Conservation (phyloP, 352 stramenopile species). For the Sclerospora graminicola region DNA sequence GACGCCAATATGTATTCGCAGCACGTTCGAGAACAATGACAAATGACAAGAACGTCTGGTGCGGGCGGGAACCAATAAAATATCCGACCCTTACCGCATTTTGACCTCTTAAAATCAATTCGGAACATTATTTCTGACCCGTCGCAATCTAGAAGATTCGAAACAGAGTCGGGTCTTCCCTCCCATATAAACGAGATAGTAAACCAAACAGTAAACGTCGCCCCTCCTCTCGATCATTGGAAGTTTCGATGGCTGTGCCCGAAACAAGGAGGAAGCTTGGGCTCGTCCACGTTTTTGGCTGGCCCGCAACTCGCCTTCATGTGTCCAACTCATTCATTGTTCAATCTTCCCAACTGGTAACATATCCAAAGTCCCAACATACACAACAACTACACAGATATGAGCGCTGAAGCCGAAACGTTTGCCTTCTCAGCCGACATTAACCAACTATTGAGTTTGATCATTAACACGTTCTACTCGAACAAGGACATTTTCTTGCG, state of each 20-base stretch:
- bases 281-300: slow-evolving; percentile 20
- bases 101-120: slow-evolving; percentile 9
- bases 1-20: no score
- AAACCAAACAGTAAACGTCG: slow-evolving; percentile 9
- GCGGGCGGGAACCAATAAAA: no score
- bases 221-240: slow-evolving; percentile 16
- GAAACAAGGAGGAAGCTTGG: slow-evolving; percentile 19
- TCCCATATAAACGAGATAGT: not conserved
- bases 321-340: slow-evolving; percentile 23
- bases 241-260: slow-evolving; percentile 19
- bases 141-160: slow-evolving; percentile 68
- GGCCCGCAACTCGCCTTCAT: slow-evolving; percentile 3
- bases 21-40: no score
- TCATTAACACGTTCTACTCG: slow-evolving; percentile 99
- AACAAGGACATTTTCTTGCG: slow-evolving; percentile 99
- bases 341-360: slow-evolving; percentile 48
- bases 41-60: no score
- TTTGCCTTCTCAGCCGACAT: slow-evolving; percentile 99
- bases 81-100: slow-evolving; percentile 1
- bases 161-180: slow-evolving; percentile 16
- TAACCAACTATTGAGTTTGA: slow-evolving; percentile 99
- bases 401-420: slow-evolving; percentile 91
- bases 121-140: slow-evolving; percentile 3
- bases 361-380: slow-evolving; percentile 4
- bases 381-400: slow-evolving; percentile 26